Evolutionary conservation across 192 early-diverging fungal genomes (phyloP).

Genomic region (Physocladia obscura): DNA sequence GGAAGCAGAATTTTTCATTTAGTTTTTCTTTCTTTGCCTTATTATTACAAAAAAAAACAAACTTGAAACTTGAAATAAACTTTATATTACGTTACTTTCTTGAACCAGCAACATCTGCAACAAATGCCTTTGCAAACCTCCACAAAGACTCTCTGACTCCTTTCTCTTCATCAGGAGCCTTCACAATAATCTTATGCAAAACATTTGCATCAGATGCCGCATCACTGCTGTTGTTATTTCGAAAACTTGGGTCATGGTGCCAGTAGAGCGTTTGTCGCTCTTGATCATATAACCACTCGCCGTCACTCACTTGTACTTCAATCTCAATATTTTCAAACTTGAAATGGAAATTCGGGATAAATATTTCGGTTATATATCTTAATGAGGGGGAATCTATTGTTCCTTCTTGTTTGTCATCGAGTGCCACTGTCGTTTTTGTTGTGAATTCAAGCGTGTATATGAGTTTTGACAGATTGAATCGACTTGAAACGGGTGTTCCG

Average conservation of each 20-base stretch:
- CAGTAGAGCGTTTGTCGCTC: constrained; percentile 69
- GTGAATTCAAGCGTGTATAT: constrained; percentile 62
- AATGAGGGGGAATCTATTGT: too few relatives aligned
- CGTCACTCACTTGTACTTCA: constrained; percentile 64
- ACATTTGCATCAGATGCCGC: not conserved
- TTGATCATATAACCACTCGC: constrained; percentile 68
- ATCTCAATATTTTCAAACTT: constrained; percentile 24
- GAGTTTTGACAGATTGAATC: constrained; percentile 62
- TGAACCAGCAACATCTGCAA: not conserved
- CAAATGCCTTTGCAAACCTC: not conserved
- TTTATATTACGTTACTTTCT: not conserved
- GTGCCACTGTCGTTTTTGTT: constrained; percentile 6
- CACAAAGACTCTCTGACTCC: not conserved
- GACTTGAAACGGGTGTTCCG: constrained; percentile 57
- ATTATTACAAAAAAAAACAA: not conserved
- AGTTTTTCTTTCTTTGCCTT: too few relatives aligned
- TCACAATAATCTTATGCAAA: not conserved
- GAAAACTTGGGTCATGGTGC: constrained; percentile 30
- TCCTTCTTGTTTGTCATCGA: not conserved
- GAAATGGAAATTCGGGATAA: constrained; percentile 75
- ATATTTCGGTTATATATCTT: constrained; percentile 68
- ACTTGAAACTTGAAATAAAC: not conserved
- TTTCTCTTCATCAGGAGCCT: too few relatives aligned
- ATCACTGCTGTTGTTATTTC: not conserved
- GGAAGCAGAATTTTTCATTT: too few relatives aligned